These are phyloP conservation scores for Colletotrichum sp. DNA, from an alignment of 2,329 filamentous ascomycete genomes.

Conservation along the genomic window DNA sequence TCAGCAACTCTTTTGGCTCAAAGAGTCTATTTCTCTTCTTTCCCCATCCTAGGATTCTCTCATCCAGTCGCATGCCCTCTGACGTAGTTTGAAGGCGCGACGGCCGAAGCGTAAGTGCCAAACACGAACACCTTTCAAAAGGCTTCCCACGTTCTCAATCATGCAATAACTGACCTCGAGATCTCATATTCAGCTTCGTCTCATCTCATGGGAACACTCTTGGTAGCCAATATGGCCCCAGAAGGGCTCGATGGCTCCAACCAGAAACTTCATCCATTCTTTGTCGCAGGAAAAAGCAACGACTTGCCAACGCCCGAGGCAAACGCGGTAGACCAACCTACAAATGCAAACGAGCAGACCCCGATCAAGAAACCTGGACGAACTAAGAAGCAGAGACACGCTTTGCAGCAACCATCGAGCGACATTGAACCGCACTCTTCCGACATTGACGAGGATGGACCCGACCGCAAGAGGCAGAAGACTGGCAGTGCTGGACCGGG, in stretches of 20 bases:
- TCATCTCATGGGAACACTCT: conserved; percentile 44
- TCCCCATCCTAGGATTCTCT: not conserved
- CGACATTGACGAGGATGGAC: conserved; percentile 13
- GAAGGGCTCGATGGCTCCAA: conserved; percentile 38
- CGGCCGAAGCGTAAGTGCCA: conserved; percentile 7
- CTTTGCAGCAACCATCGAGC: not conserved
- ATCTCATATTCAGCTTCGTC: not conserved
- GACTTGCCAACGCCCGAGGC: not conserved
- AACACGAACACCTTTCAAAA: not conserved
- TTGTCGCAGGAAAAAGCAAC: conserved; percentile 34
- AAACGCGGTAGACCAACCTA: not conserved
- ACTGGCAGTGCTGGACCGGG: conserved; percentile 22
- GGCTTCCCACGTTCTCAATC: not conserved
- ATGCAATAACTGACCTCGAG: not conserved
- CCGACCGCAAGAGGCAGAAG: conserved; percentile 29
- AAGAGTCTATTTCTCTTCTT: not conserved
- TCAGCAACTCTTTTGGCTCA: not conserved
- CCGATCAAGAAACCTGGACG: not conserved
- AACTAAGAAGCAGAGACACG: not conserved
- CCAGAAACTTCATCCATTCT: conserved; percentile 63
- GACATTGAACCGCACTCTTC: conserved; percentile 13
- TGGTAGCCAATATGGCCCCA: conserved; percentile 50
- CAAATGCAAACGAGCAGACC: not conserved
- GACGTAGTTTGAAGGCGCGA: conserved; percentile 16
- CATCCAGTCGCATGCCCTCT: conserved; percentile 7